Percentiles rank a stretch among this genome's conserved stretches.
Evolutionary conservation across 768 basidiomycete species (phyloP).

Genomic region (Russula dissimulans): DNA sequence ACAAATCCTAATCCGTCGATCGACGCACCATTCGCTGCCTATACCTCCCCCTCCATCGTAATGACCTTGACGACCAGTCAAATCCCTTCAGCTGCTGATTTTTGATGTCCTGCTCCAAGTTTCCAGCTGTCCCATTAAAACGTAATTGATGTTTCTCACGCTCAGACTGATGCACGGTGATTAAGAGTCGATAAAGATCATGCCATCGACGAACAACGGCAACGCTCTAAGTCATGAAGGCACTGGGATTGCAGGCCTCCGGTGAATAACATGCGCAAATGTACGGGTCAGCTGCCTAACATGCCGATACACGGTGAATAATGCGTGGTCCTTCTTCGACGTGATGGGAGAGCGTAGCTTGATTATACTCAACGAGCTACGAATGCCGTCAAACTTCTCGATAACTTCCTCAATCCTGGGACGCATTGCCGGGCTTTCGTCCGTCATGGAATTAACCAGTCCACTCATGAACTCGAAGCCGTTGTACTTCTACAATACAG

Average conservation of each 20-base stretch:
- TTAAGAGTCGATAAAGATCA: too few species aligned
- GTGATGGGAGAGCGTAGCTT: conserved; percentile 7
- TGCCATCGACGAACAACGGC: not conserved
- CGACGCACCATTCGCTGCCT: too few species aligned
- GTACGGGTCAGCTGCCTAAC: not conserved
- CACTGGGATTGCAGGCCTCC: conserved; percentile 4
- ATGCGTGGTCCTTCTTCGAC: not conserved
- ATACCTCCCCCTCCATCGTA: too few species aligned
- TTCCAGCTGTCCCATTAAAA: too few species aligned
- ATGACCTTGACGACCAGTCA: too few species aligned
- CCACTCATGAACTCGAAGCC: conserved; percentile 16
- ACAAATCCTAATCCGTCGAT: too few species aligned
- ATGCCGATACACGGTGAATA: conserved; percentile 4
- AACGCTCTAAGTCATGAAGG: not conserved
- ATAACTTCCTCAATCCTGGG: conserved; percentile 22
- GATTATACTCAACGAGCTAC: not conserved
- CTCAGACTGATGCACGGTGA: too few species aligned
- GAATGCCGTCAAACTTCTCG: not conserved
- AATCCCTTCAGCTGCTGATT: too few species aligned
- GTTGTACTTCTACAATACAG: conserved; percentile 6
- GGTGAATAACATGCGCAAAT: not conserved
- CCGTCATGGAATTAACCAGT: conserved; percentile 27
- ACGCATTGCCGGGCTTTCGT: conserved; percentile 27
- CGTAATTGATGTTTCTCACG: too few species aligned
- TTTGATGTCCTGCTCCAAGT: too few species aligned